Evolutionary conservation across 2,329 filamentous ascomycete species (phyloP), one percentile per base, ranked within the genome.

Genomic region (Verruconis gallopava): DNA sequence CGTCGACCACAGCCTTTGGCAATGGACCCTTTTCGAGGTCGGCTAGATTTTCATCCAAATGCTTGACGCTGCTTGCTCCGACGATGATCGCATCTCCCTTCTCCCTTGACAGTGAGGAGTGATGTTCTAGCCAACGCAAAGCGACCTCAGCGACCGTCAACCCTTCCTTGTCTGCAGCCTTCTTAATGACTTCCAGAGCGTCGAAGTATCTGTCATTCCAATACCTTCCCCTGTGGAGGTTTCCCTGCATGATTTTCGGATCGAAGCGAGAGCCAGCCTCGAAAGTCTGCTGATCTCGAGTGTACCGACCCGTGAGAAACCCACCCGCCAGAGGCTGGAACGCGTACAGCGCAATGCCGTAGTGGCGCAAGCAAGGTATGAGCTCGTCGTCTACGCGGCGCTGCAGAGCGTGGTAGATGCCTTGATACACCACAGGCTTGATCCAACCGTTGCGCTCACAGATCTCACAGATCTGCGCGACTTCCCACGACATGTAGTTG

Each of bases 1-100:
- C 77, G 55, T 78, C 61, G 5, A 93, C 70, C n/a, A 93, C 78
- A 19, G 85, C 82, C 9, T 81, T 73, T 0, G 84, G 84, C 48
- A 93, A 62, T 1, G 83, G 82, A 0, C 83, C 74, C 34, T 46
- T 44, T 15, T 46, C 44, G 3, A 44, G 28, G 28, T 40, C 14
- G 12, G 9, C 17, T 42, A 46, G 21, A 33, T 46, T 46, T 4
- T 40, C 17, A 32, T 46, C 42, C 2, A 46, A 30, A 14, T 46
- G 44, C 28, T 40, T 19, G 13, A 4, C 18, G 20, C 42, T 46
- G 32, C 44, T 46, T 4, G 42, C 44, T 12, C 44, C 42, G 37
- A 46, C 32, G 18, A 46, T 46, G 20, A 46, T 18, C 1, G 43
- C 45, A 35, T 47, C 63, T 0, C 53, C 53, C 3, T 51, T 39